These are phyloP conservation scores for Pholiota molesta DNA, from an alignment of 768 basidiomycete genomes.

Conservation along the genomic window DNA sequence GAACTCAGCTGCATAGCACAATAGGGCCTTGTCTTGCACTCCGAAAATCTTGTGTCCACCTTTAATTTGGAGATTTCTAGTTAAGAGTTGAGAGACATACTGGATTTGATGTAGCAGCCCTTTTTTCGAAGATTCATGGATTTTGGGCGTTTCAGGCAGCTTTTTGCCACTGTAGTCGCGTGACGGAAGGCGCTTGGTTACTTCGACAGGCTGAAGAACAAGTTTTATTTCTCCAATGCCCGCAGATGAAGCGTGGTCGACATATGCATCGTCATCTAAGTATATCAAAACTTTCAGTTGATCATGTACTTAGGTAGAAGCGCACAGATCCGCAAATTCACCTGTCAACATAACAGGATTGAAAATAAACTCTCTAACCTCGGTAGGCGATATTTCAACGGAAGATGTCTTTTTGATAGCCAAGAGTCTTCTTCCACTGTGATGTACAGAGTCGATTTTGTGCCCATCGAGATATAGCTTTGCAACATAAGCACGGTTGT, in stretches of 20 bases:
- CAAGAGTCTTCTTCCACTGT: background rate
- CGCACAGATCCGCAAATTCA: background rate
- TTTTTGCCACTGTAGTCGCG: background rate
- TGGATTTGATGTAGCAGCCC: constrained; percentile 1
- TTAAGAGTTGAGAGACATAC: background rate
- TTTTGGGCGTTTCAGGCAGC: too few relatives aligned
- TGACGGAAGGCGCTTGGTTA: background rate
- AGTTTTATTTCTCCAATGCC: constrained; percentile 4
- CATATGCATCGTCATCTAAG: constrained; percentile 5
- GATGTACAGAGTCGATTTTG: background rate
- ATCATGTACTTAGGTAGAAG: background rate
- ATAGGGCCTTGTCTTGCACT: background rate
- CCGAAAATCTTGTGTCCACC: background rate
- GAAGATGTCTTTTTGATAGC: background rate
- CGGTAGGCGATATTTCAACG: background rate
- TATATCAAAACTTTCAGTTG: background rate
- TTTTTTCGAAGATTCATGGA: background rate
- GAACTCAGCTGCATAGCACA: too few relatives aligned
- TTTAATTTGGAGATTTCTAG: background rate
- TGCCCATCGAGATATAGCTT: background rate
- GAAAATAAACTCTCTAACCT: background rate
- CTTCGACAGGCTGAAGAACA: background rate
- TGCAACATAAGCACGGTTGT: background rate
- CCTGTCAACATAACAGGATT: background rate
- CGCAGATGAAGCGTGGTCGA: background rate